A percentile compares a stretch with the other conserved stretches of the same genome.
Evolutionary conservation across 352 stramenopile genomes (phyloP).

Genomic region (Pythium guiyangense): DNA sequence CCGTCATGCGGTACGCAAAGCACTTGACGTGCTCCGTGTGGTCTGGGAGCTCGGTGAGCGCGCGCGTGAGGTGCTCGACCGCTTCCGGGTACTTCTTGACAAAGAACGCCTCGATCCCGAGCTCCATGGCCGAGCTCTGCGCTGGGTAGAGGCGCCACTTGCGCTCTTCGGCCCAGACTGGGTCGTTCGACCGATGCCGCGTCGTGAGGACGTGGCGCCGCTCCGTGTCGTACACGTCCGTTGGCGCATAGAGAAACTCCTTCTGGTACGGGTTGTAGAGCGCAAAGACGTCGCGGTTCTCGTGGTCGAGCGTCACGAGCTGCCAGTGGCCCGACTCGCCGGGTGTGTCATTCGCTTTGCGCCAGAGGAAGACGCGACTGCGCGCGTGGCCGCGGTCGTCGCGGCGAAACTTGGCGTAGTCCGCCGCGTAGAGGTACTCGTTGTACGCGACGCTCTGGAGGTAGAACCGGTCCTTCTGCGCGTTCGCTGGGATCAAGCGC

Average conservation of each 20-base stretch:
- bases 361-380: slow-evolving; percentile 66
- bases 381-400: slow-evolving; percentile 40
- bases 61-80: slow-evolving; percentile 43
- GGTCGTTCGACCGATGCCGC: slow-evolving; percentile 17
- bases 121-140: slow-evolving; percentile 40
- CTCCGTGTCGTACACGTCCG: slow-evolving; percentile 43
- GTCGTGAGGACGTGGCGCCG: slow-evolving; percentile 50
- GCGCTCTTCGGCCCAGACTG: slow-evolving; percentile 25
- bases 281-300: slow-evolving; percentile 51
- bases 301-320: slow-evolving; percentile 34
- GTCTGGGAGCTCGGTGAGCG: slow-evolving; percentile 39
- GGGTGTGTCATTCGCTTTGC: slow-evolving; percentile 35
- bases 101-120: slow-evolving; percentile 69
- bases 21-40: slow-evolving; percentile 71
- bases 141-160: slow-evolving; percentile 47
- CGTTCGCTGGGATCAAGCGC: slow-evolving; percentile 52
- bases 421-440: slow-evolving; percentile 61
- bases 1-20: slow-evolving; percentile 70
- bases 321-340: slow-evolving; percentile 61
- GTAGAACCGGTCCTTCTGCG: slow-evolving; percentile 53
- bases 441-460: slow-evolving; percentile 54
- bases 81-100: slow-evolving; percentile 49
- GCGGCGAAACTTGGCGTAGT: slow-evolving; percentile 66
- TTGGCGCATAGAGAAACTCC: slow-evolving; percentile 63
- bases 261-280: slow-evolving; percentile 76